Evolutionary conservation across 179 eudicot species (phyloP).

Genomic region (Amaranthus tricolor): DNA sequence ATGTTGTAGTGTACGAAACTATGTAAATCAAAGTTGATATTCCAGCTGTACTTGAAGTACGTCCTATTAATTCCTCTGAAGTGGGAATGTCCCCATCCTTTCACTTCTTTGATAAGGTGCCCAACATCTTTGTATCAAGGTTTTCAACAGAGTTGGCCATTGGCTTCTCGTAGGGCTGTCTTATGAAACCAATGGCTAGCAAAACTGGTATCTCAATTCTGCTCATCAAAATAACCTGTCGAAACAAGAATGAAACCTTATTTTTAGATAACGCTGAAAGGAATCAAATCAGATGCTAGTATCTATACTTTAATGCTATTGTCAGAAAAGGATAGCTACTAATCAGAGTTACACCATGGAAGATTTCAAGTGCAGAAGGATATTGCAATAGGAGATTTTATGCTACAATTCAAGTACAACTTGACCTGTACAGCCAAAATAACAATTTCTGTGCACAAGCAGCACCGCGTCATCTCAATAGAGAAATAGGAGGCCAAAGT

Average conservation of each 20-base stretch:
- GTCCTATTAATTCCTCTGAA: neutral
- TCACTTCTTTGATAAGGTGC: neutral
- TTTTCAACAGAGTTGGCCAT: neutral
- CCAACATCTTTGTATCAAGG: neutral
- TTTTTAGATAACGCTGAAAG: neutral
- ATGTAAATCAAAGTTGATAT: neutral
- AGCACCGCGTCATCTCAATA: neutral
- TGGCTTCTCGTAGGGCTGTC: constrained; percentile 12
- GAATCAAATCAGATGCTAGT: constrained; percentile 1
- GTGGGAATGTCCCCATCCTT: neutral
- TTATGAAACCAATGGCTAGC: neutral
- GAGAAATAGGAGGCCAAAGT: neutral
- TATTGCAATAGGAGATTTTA: neutral
- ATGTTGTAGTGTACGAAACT: neutral
- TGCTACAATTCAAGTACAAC: neutral
- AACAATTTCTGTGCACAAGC: neutral
- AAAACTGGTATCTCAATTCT: neutral
- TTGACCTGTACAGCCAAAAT: neutral
- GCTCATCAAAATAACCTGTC: neutral
- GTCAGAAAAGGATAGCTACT: neutral
- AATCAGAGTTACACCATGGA: neutral
- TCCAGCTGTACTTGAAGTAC: constrained; percentile 2
- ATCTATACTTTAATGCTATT: neutral
- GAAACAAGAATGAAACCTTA: neutral
- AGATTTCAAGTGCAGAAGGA: neutral